Conservation (phyloP, 768 basidiomycete genomes). For the Phlebiopsis gigantea region DNA sequence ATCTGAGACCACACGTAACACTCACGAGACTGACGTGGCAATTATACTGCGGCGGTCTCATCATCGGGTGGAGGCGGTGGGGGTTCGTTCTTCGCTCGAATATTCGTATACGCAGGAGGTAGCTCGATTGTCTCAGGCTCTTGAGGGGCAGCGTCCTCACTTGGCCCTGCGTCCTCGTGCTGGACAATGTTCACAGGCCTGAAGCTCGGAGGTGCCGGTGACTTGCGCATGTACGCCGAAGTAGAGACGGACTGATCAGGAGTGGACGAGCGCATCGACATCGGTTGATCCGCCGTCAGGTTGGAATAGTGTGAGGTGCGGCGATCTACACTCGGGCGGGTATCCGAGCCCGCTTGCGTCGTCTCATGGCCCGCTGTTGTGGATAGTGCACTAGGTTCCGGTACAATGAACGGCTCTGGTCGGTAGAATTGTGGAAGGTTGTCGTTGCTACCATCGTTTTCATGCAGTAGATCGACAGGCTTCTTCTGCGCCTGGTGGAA, state of each 20-base stretch:
- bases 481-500: slow-evolving; percentile 39
- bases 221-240: slow-evolving; percentile 39
- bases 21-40: not conserved
- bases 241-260: slow-evolving; percentile 22
- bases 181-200: slow-evolving; percentile 77
- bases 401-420: slow-evolving; percentile 72
- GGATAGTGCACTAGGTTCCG: slow-evolving; percentile 49
- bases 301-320: slow-evolving; percentile 20
- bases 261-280: slow-evolving; percentile 10
- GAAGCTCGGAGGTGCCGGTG: slow-evolving; percentile 41
- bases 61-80: not conserved
- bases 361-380: slow-evolving; percentile 30
- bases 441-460: slow-evolving; percentile 42
- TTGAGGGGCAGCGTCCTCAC: slow-evolving; percentile 35
- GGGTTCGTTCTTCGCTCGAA: slow-evolving; percentile 24
- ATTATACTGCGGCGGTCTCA: not conserved
- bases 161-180: slow-evolving; percentile 75
- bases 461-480: slow-evolving; percentile 62
- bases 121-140: slow-evolving; percentile 75
- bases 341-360: slow-evolving; percentile 8
- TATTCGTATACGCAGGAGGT: slow-evolving; percentile 76
- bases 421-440: slow-evolving; percentile 61
- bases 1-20: not conserved
- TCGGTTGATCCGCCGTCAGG: slow-evolving; percentile 16
- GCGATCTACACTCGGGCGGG: slow-evolving; percentile 14